Base-by-base conservation (phyloP, 2,329 filamentous ascomycete genomes). In the Hirsutella rhossiliensis region DNA sequence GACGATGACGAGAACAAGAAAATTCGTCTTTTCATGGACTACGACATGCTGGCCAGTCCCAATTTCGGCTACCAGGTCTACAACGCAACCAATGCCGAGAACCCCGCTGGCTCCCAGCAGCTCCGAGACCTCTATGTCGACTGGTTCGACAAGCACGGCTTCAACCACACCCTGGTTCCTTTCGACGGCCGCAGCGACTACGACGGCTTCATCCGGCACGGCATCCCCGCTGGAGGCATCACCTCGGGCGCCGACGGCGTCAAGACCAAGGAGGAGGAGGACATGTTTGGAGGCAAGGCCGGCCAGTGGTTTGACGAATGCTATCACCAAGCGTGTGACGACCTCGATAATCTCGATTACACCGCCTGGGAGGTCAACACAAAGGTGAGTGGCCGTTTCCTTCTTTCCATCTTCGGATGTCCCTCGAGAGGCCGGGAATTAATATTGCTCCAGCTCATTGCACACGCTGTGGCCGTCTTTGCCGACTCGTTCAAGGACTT, bases 131-230 rank as follows among this genome's bases (percentile, higher is more conserved):
- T 87, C 31, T 87, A 86, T 58, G 66, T 80, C 18, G 67, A 79
- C 41, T 87, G 76, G 71, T 88, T 82, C 64, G 62, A 70, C 47
- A 62, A 67, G 2, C 69, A 80, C 19, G 79, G 71, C 1, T 68
- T 80, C 45, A 79, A 80, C 61, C 81, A 80, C 57, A 83, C 78
- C 0, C 77, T 83, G 46, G 84, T 84, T 27, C 75, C 78, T 2
- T 90, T 92, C 51, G 82, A 87, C 53, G 85, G 85, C 7, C 79
- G 85, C 46, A 86, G 80, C 49, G 86, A 92, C 62, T 90, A 90
- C 54, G 82, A 80, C 42, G 81, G 78, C 1, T 89, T 90, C 66
- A 82, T 88, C 54, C 71, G 76, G 31, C 72, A 76, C 45, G 81
- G 81, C 3, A 87, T 89, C 37, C 82, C 85, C 0, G 77, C 77